These are phyloP conservation scores for Myxozyma lipomycoides DNA, from an alignment of 805 yeast genomes.

Conservation along the genomic window DNA sequence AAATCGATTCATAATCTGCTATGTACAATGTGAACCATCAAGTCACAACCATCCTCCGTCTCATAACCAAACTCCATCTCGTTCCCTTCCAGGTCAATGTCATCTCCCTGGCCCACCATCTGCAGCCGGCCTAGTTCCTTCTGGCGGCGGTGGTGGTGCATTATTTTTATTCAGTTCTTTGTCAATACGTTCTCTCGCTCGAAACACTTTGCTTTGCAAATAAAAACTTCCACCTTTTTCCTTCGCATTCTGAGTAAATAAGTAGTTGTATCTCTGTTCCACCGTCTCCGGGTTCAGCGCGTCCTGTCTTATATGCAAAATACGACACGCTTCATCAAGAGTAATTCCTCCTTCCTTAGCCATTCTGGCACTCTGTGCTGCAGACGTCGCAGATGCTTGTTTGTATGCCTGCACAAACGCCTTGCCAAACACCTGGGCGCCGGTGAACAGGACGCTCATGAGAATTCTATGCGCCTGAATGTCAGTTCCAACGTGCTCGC, in stretches of 20 bases:
- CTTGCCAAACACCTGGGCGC: conserved; percentile 91
- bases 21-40: not conserved
- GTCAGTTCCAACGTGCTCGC: too few species aligned
- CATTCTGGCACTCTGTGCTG: conserved; percentile 57
- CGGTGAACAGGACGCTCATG: conserved; percentile 86
- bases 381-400: conserved; percentile 94
- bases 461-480: conserved; percentile 81
- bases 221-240: conserved; percentile 97
- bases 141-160: conserved; percentile 13
- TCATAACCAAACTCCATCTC: not conserved
- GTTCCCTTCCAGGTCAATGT: too few species aligned
- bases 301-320: conserved; percentile 57
- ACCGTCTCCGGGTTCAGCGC: conserved; percentile 48
- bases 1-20: not conserved
- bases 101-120: conserved; percentile 8
- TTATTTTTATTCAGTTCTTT: conserved; percentile 55
- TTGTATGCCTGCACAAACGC: conserved; percentile 96
- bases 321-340: conserved; percentile 86
- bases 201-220: conserved; percentile 83
- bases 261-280: conserved; percentile 70
- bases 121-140: conserved; percentile 3
- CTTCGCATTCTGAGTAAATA: conserved; percentile 84
- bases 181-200: conserved; percentile 89
- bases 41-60: not conserved
- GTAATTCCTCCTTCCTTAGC: conserved; percentile 65